Evolutionary conservation across 805 yeast species (phyloP).

Genomic region (Alloascoidea africana): DNA sequence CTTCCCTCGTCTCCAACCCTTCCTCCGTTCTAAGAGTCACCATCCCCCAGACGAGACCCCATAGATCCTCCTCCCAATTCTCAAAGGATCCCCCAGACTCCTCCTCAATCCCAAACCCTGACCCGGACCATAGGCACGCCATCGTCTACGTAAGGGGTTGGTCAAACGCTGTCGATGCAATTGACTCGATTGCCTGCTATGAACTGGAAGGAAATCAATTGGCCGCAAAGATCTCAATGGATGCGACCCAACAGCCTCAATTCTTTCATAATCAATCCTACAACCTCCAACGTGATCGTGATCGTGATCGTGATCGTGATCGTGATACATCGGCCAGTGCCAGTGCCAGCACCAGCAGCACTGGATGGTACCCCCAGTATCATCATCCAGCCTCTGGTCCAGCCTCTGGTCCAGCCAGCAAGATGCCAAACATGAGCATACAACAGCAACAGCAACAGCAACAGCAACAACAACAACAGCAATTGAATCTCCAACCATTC

Average conservation of each 20-base stretch:
- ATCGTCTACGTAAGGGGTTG: not conserved
- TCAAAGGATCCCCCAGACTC: not conserved
- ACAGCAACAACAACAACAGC: constrained; percentile 4
- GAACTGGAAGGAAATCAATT: not conserved
- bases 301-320: not conserved
- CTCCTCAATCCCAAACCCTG: not conserved
- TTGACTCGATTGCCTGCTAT: not conserved
- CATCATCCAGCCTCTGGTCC: constrained; percentile 1
- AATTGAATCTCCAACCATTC: not conserved
- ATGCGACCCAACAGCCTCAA: not conserved
- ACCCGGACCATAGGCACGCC: not conserved
- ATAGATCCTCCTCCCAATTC: too few species aligned
- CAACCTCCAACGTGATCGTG: not conserved
- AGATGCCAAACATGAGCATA: not conserved
- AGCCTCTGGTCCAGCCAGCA: not conserved
- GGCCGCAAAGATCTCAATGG: not conserved
- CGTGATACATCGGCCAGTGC: constrained; percentile 1
- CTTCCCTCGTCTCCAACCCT: not conserved
- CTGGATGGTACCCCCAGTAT: not conserved
- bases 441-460: constrained; percentile 5
- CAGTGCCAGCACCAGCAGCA: not conserved
- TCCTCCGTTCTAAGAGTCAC: not conserved
- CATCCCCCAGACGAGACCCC: not conserved
- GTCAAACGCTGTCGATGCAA: not conserved
- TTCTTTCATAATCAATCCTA: not conserved